These are phyloP conservation scores for Skeletonema marinoi DNA, from an alignment of 108 stramenopile species.

Conservation along the genomic window DNA sequence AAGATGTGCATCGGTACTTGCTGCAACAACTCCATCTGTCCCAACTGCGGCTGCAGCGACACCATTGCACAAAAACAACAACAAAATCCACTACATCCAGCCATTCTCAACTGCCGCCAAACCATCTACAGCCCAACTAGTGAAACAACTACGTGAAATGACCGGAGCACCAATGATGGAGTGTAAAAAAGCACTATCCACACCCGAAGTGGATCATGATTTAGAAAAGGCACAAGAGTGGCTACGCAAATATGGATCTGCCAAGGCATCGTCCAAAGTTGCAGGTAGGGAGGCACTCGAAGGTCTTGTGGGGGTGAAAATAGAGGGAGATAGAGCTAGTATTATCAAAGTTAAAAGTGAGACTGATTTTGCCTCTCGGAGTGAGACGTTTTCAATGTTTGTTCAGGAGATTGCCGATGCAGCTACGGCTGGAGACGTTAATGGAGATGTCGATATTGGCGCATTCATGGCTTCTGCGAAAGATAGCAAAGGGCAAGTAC, in stretches of 20 bases:
- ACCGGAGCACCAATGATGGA: constrained; percentile 89
- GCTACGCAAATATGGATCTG: constrained; percentile 79
- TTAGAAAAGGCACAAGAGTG: constrained; percentile 70
- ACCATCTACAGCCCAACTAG: constrained; percentile 14
- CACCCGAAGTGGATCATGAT: constrained; percentile 51
- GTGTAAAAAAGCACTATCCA: constrained; percentile 79
- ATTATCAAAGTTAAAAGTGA: constrained; percentile 75
- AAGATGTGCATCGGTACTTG: neutral
- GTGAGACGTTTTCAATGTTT: constrained; percentile 63
- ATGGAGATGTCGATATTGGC: constrained; percentile 26
- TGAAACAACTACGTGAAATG: constrained; percentile 65
- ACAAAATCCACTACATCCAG: neutral
- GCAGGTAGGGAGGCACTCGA: constrained; percentile 67
- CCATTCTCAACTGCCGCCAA: neutral
- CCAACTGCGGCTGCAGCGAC: neutral
- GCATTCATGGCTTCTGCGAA: constrained; percentile 32
- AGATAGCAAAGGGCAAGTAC: constrained; percentile 31
- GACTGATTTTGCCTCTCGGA: constrained; percentile 82
- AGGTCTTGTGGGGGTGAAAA: constrained; percentile 67
- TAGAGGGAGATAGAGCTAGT: constrained; percentile 60
- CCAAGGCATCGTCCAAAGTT: constrained; percentile 76
- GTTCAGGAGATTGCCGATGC: constrained; percentile 67
- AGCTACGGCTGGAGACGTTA: constrained; percentile 24
- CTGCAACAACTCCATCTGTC: neutral
- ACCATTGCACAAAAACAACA: neutral